These are phyloP conservation scores for Xylariaceae sp. DNA, from an alignment of 2,329 filamentous ascomycete genomes.

Conservation along the genomic window DNA sequence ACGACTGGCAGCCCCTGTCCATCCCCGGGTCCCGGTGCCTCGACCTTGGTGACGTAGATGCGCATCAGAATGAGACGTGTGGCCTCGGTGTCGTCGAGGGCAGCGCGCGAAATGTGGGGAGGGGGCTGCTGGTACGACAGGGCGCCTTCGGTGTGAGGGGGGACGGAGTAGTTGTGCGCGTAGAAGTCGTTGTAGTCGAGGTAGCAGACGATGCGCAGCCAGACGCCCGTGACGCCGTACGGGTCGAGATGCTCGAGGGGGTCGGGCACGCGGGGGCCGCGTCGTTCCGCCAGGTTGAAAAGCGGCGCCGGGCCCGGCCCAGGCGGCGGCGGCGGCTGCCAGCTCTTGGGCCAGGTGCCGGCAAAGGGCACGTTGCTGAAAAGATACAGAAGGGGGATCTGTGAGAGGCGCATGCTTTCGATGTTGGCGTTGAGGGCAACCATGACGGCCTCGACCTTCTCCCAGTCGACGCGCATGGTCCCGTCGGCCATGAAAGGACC, in stretches of 20 bases:
- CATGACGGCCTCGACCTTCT: slow-evolving; percentile 71
- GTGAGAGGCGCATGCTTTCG: slow-evolving; percentile 39
- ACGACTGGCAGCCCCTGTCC: slow-evolving; percentile 58
- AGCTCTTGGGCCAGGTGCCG: slow-evolving; percentile 49
- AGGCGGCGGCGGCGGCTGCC: slow-evolving; percentile 36
- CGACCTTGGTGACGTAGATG: slow-evolving; percentile 55
- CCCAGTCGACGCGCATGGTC: slow-evolving; percentile 64
- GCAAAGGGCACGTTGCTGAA: slow-evolving; percentile 53
- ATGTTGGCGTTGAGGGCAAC: slow-evolving; percentile 63
- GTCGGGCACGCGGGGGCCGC: slow-evolving; percentile 18
- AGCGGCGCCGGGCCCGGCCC: too few species aligned
- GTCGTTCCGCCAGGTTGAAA: too few species aligned
- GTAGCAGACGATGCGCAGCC: slow-evolving; percentile 56
- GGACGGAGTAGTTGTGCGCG: slow-evolving; percentile 60
- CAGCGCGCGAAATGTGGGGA: slow-evolving; percentile 40
- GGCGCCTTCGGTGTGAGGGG: too few species aligned
- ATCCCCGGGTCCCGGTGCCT: slow-evolving; percentile 53
- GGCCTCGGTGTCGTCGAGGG: slow-evolving; percentile 59
- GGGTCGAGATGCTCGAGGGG: slow-evolving; percentile 56
- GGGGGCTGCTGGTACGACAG: slow-evolving; percentile 37
- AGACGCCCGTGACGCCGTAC: slow-evolving; percentile 65
- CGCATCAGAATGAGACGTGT: slow-evolving; percentile 66
- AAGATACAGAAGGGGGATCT: slow-evolving; percentile 41
- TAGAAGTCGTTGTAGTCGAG: slow-evolving; percentile 69
- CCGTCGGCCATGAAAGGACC: slow-evolving; percentile 66